A percentile compares a stretch with the other conserved stretches of the same genome.
phyloP scores from a whole-genome alignment of 2,329 filamentous ascomycete genomes.

The Stagonosporopsis rhizophila region DNA sequence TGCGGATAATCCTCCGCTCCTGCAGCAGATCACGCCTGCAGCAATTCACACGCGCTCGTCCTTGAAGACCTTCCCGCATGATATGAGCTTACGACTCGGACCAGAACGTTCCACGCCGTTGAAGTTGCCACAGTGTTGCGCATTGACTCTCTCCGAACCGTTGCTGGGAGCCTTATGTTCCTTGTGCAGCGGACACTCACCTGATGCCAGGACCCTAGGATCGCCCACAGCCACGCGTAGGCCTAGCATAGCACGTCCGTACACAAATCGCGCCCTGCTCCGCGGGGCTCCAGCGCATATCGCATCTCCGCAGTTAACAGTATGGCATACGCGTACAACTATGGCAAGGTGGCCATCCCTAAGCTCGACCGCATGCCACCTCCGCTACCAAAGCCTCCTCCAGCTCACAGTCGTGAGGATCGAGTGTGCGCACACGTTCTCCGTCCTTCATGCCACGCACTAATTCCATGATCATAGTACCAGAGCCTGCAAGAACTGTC shows the following conservation, averaged over 20 bases:
- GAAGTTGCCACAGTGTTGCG: not conserved
- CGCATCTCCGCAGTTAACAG: not conserved
- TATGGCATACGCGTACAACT: not conserved
- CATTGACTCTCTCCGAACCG: not conserved
- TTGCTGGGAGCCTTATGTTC: not conserved
- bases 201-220: not conserved
- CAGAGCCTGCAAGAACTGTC: conserved; percentile 35
- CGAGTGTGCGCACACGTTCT: conserved; percentile 23
- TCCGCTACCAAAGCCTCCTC: conserved; percentile 8
- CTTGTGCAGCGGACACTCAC: not conserved
- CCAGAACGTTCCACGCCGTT: not conserved
- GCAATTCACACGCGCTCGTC: not conserved
- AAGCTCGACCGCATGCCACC: conserved; percentile 18
- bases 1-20: too few relatives aligned
- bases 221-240: not conserved
- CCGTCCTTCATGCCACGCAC: not conserved
- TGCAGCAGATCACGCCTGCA: not conserved
- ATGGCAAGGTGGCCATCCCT: conserved; percentile 26
- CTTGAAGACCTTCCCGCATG: not conserved
- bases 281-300: not conserved
- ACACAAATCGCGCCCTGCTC: not conserved
- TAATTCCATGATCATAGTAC: conserved; percentile 10
- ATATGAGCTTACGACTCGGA: not conserved
- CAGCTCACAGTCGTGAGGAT: conserved; percentile 23
- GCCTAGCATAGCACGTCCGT: not conserved